Evolutionary conservation across 768 basidiomycete genomes (phyloP), one percentile per base, ranked within the genome.

Genomic region (Phaeotremella skinneri): DNA sequence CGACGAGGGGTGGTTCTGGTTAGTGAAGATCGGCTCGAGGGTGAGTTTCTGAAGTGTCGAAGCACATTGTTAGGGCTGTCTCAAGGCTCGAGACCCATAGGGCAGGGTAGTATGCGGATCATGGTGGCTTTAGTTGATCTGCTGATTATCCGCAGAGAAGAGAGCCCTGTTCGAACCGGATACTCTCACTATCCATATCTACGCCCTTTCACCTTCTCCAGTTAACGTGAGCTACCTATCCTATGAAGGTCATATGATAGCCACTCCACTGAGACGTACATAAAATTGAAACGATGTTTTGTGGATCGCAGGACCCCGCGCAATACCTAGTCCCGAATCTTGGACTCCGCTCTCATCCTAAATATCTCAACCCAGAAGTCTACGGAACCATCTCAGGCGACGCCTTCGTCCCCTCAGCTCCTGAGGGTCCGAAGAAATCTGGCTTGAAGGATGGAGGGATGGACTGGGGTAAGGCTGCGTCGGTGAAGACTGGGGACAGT

Each of bases 341-440:
- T 1, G 41, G 32, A 4, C 51, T 70, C 2, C 62, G 69, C 5
- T 27, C 56, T 43, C 61, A 69, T 23, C 43, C 56, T 5, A 53
- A 52, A 4, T 73, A 73, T 41, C 62, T 58, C 34, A 51, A 68
- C 29, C 56, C 64, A 3, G 5, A 21, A 14, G 41, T 58, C n/a
- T 73, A 73, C 49, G 69, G 67, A 3, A 69, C 67, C 3, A 73
- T 70, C 58, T 61, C 63, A 3, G 72, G 72, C 2, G 61, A 64
- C 23, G 58, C 52, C 0, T 63, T 70, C 41, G 49, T 42, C n/a
- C n/a, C 64, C 39, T 20, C 39, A 29, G 14, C 45, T 3, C 21
- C 7, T 17, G 30, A 49, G 21, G 53, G 21, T 1, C 30, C 50
- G 13, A 45, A 42, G 21, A 61, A 50, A 39, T 63, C 61, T 31